Evolutionary conservation across 306 rosid genomes (phyloP), one percentile per base, ranked within the genome.

Genomic region (Lathyrus tuberosus): DNA sequence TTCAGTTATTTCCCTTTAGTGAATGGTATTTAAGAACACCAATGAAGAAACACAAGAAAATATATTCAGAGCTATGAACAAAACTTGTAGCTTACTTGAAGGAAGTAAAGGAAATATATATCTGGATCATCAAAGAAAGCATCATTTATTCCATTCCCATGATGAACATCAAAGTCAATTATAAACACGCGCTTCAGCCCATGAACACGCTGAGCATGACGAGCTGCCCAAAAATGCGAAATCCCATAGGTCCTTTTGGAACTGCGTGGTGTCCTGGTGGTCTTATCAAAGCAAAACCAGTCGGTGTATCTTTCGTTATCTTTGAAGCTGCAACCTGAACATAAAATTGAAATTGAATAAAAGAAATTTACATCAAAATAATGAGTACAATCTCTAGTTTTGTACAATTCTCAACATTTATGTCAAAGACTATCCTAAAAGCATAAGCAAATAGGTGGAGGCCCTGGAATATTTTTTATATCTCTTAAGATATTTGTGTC

Each of bases 181-280:
- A 93, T 88, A 73, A 93, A 93, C 49, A 90, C 92, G 2, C 95
- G 92, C 80, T 80, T 90, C 65, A 93, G 74, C 59, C 94, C 92
- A 62, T 93, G 98, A 26, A 66, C 90, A 62, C 75, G 86, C 76
- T 93, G 98, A 35, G 97, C 94, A 81, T 90, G 84, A 70, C 94
- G 97, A 72, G 98, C 97, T 0, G 94, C 97, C 94, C 97, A 33
- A 90, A 90, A 76, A 93, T 82, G 71, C 98, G 88, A 69, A 93
- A 93, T 38, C 98, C 97, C 97, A 88, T 90, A 5, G 96, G 94
- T 66, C 97, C 96, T 80, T 88, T 67, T 43, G 98, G 96, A 69
- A 93, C 73, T n/a, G 97, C 97, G 75, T 90, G 97, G 74, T 93
- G 98, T 68, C 98, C 97, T 5, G 97, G 98, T n/a, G 97, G 98